Percentiles rank a stretch among this genome's conserved stretches.
These are phyloP conservation scores for Raddia guianensis DNA, from an alignment of 176 grass and related monocot species.

Conservation along the genomic window DNA sequence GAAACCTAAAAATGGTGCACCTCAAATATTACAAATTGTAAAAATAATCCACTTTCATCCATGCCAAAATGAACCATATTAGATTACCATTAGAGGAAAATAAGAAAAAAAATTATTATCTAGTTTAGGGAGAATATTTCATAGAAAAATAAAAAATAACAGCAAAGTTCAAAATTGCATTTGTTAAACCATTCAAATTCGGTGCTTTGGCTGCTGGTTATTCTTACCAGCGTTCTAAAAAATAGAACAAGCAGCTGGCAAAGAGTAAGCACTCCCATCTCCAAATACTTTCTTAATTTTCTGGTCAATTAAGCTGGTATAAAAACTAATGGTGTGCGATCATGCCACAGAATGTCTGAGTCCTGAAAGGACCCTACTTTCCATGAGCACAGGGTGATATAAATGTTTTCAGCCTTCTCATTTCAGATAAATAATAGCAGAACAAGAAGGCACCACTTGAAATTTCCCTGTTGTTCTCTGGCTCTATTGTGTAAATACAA, in stretches of 20 bases:
- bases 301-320: neutral
- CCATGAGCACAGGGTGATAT: neutral
- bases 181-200: neutral
- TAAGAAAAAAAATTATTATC: neutral
- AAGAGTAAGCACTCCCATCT: neutral
- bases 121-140: neutral
- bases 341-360: neutral
- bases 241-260: neutral
- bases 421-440: neutral
- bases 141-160: neutral
- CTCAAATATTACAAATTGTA: neutral
- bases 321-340: neutral
- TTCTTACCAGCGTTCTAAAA: neutral
- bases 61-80: neutral
- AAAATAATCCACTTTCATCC: neutral
- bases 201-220: neutral
- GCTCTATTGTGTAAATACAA: neutral
- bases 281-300: neutral
- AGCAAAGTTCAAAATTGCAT: neutral
- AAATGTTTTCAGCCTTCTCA: neutral
- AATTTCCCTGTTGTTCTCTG: neutral
- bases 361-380: neutral
- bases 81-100: neutral
- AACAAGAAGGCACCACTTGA: neutral
- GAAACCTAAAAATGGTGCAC: neutral